phyloP scores from a whole-genome alignment of 306 rosid genomes.

The Ormosia emarginata region DNA sequence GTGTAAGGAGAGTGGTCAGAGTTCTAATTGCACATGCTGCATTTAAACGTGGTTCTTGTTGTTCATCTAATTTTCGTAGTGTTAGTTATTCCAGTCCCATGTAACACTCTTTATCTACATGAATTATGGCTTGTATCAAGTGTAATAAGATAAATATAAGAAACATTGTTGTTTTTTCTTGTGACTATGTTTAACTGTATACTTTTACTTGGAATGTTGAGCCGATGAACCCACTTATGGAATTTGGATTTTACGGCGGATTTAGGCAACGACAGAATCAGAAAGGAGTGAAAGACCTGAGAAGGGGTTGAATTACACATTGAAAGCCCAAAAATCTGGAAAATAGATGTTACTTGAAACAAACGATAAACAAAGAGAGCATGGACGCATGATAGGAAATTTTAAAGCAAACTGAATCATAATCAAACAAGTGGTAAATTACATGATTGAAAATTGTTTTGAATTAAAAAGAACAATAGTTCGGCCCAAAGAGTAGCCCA shows the following conservation, averaged over 20 bases:
- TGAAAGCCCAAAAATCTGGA: neutral
- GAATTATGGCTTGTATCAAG: slow-evolving; percentile 16
- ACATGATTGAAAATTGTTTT: no score
- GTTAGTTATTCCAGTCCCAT: neutral
- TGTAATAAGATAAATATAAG: slow-evolving; percentile 10
- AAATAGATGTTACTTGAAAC: neutral
- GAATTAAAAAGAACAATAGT: no score
- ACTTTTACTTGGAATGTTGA: neutral
- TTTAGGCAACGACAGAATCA: neutral
- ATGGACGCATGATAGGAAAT: neutral
- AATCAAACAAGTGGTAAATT: neutral
- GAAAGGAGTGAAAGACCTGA: no score
- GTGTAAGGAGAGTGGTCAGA: slow-evolving; percentile 17
- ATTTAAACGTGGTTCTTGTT: slow-evolving; percentile 26
- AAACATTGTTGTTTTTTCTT: neutral
- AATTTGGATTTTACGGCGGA: neutral
- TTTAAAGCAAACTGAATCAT: neutral
- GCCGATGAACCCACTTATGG: neutral
- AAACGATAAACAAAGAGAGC: neutral
- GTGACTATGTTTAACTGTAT: neutral
- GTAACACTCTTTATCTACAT: neutral
- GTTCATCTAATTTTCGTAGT: neutral
- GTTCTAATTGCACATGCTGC: slow-evolving; percentile 26
- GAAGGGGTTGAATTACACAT: no score
- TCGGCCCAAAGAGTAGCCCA: no score